Evolutionary conservation across 2,329 filamentous ascomycete species (phyloP).

Genomic region (Aureobasidium musti): DNA sequence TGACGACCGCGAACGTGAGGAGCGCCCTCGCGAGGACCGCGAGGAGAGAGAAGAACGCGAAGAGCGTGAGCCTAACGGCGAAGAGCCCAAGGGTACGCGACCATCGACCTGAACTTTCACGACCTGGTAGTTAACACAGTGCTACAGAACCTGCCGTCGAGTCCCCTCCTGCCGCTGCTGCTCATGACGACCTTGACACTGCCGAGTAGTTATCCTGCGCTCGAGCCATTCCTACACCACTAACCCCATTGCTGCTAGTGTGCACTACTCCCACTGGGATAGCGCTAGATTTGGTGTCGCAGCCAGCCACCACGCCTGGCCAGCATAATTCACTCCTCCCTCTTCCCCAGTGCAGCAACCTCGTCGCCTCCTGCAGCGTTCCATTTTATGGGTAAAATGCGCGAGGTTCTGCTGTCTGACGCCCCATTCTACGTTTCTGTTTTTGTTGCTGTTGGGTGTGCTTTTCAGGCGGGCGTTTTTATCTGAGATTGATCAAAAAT

Average conservation of each 20-base stretch:
- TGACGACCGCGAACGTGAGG: constrained; percentile 52
- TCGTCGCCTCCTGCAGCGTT: constrained; percentile 23
- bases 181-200: constrained; percentile 93
- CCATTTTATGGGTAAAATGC: constrained; percentile 16
- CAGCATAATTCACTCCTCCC: constrained; percentile 18
- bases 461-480: constrained; percentile 22
- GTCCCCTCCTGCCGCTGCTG: constrained; percentile 67
- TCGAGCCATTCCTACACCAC: constrained; percentile 8
- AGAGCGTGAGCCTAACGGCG: constrained; percentile 60
- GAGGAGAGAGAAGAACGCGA: constrained; percentile 49
- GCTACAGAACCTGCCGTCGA: constrained; percentile 59
- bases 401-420: constrained; percentile 23
- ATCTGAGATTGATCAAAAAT: constrained; percentile 24
- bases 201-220: constrained; percentile 63
- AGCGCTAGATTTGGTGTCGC: constrained; percentile 9
- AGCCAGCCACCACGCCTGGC: constrained; percentile 2
- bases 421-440: constrained; percentile 18
- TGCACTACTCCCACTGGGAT: constrained; percentile 14
- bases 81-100: constrained; percentile 79
- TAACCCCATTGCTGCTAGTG: constrained; percentile 14
- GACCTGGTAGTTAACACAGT: constrained; percentile 37
- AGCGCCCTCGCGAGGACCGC: constrained; percentile 54
- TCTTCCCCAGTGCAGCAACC: not conserved
- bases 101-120: constrained; percentile 32
- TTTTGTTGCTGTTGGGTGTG: constrained; percentile 3